A percentile compares a stretch with the other conserved stretches of the same genome.
phyloP scores from a whole-genome alignment of 225 moss, liverwort and hornwort species.

The Sphagnum contortum region DNA sequence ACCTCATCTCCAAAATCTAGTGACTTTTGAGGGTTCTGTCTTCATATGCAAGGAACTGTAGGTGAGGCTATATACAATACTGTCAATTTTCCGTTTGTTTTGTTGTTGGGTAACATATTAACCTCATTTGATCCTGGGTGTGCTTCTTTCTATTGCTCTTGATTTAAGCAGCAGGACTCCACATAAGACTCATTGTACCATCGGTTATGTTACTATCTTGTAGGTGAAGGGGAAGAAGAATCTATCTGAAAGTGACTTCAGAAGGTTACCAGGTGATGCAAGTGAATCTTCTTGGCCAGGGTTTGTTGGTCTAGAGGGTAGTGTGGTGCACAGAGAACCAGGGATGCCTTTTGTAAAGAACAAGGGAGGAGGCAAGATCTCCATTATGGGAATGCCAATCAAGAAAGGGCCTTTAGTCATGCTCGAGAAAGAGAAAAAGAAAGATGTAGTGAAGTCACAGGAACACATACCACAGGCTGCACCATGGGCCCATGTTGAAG shows the following conservation, averaged over 20 bases:
- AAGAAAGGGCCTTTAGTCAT: slow-evolving; percentile 83
- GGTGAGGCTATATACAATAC: no score
- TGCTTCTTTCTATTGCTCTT: neutral
- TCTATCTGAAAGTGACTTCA: slow-evolving; percentile 31
- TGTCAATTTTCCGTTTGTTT: no score
- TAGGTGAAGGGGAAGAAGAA: slow-evolving; percentile 40
- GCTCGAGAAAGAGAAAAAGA: slow-evolving; percentile 91
- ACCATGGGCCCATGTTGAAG: slow-evolving; percentile 75
- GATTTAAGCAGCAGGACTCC: slow-evolving; percentile 20
- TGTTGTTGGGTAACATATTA: no score
- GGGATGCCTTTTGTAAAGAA: slow-evolving; percentile 48
- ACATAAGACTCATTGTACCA: slow-evolving; percentile 38
- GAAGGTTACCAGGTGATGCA: slow-evolving; percentile 34
- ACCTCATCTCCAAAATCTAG: no score
- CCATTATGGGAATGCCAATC: slow-evolving; percentile 47
- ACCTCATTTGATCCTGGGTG: no score
- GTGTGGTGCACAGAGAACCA: slow-evolving; percentile 21
- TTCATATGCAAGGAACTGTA: no score
- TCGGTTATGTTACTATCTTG: slow-evolving; percentile 8
- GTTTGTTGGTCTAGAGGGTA: slow-evolving; percentile 23
- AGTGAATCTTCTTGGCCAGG: slow-evolving; percentile 45
- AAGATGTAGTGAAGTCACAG: slow-evolving; percentile 48
- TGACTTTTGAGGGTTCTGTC: slow-evolving; percentile 49
- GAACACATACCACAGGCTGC: slow-evolving; percentile 65
- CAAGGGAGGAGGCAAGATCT: slow-evolving; percentile 43